Conservation (phyloP, 139 green algal genomes). For the Picochlorum sp. region DNA sequence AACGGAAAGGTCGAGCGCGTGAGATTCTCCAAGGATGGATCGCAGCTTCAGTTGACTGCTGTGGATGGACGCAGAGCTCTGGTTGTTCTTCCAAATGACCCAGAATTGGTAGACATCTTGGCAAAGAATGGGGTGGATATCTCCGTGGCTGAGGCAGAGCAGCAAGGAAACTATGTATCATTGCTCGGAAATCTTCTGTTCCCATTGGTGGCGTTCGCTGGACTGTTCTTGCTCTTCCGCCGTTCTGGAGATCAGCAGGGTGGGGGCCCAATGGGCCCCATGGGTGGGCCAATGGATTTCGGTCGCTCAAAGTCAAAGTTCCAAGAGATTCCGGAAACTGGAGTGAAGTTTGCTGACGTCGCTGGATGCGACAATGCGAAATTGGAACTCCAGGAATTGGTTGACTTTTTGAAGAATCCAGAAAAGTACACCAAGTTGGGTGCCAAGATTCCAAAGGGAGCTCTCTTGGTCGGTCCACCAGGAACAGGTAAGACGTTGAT, state of each 20-base stretch:
- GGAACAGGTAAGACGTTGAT: conserved; percentile 81
- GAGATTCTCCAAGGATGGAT: conserved; percentile 96
- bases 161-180: conserved; percentile 84
- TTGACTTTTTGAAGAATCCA: conserved; percentile 91
- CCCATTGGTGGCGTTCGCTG: conserved; percentile 94
- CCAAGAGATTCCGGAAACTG: conserved; percentile 98
- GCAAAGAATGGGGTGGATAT: conserved; percentile 89
- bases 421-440: conserved; percentile 89
- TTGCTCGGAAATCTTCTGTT: conserved; percentile 98
- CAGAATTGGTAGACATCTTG: conserved; percentile 86
- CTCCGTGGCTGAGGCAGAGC: conserved; percentile 79
- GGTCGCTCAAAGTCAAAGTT: conserved; percentile 97
- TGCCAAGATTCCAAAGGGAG: conserved; percentile 90
- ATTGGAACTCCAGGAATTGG: conserved; percentile 95
- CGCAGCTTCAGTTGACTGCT: conserved; percentile 63
- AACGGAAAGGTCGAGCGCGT: conserved; percentile 93
- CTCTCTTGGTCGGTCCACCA: conserved; percentile 58
- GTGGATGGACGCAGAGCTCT: conserved; percentile 62
- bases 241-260: conserved; percentile 26
- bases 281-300: conserved; percentile 98
- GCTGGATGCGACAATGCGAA: conserved; percentile 93
- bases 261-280: conserved; percentile 45
- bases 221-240: conserved; percentile 97
- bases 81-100: conserved; percentile 81
- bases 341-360: conserved; percentile 94